Conservation (phyloP, 2,329 filamentous ascomycete species). For the Teratosphaeria epicoccoides region DNA sequence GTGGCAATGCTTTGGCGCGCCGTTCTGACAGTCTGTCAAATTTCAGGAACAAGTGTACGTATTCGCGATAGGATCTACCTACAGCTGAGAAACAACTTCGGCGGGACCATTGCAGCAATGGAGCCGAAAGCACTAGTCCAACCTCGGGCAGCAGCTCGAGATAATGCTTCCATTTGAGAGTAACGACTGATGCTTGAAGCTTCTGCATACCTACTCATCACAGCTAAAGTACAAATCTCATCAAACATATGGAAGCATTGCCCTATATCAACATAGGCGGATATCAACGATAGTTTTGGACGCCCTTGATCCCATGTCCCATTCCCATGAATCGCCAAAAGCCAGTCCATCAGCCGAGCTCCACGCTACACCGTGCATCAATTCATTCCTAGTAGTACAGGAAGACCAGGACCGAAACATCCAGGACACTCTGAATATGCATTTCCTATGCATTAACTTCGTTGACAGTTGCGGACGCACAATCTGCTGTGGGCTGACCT, state of each 20-base stretch:
- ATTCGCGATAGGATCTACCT: background rate
- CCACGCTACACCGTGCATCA: slow-evolving; percentile 1
- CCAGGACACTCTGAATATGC: background rate
- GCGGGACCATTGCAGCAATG: background rate
- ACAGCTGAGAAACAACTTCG: background rate
- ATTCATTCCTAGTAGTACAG: slow-evolving; percentile 3
- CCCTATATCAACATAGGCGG: background rate
- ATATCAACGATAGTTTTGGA: background rate
- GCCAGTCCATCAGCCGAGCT: background rate
- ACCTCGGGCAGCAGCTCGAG: too few species aligned
- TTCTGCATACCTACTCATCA: background rate
- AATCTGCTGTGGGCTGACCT: background rate
- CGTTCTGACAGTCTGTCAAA: background rate
- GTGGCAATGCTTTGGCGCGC: too few species aligned
- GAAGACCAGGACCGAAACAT: background rate
- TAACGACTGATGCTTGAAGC: background rate
- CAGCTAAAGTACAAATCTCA: background rate
- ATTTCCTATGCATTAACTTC: background rate
- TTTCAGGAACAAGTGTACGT: background rate
- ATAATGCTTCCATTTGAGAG: too few species aligned
- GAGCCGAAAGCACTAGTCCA: too few species aligned
- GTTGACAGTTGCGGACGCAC: background rate
- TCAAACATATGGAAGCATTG: background rate
- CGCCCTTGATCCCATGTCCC: background rate
- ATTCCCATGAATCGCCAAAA: too few species aligned